A percentile compares a stretch with the other conserved stretches of the same genome.
Conservation (phyloP, 768 basidiomycete genomes). For the Boletellus ananiceps region DNA sequence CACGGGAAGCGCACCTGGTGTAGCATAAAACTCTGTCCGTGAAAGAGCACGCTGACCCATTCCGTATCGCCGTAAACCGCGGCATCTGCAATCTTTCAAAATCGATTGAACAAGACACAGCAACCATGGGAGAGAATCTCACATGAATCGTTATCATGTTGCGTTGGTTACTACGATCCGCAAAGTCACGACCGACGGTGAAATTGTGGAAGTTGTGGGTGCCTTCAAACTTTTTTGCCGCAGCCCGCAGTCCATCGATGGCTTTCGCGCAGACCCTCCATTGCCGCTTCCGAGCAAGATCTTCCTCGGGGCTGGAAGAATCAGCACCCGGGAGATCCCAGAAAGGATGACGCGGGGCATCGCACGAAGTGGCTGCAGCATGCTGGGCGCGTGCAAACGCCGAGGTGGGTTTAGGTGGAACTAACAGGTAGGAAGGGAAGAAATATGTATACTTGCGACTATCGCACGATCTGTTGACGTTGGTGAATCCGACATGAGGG, state of each 20-base stretch:
- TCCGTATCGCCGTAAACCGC: constrained; percentile 86
- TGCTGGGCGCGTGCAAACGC: constrained; percentile 48
- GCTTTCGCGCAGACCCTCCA: constrained; percentile 62
- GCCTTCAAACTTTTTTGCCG: constrained; percentile 68
- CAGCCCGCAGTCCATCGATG: constrained; percentile 50
- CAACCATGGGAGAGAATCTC: not conserved
- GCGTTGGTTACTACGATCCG: constrained; percentile 78
- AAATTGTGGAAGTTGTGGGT: constrained; percentile 99
- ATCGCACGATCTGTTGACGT: constrained; percentile 67
- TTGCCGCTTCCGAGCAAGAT: constrained; percentile 58
- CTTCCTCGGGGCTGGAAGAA: constrained; percentile 47
- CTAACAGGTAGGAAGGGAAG: constrained; percentile 88
- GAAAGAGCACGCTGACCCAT: constrained; percentile 90
- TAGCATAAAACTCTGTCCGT: constrained; percentile 98
- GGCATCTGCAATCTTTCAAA: constrained; percentile 73
- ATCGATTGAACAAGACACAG: not conserved
- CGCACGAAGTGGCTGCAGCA: constrained; percentile 22
- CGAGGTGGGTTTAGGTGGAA: constrained; percentile 81
- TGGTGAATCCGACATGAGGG: constrained; percentile 3
- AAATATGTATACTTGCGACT: constrained; percentile 97
- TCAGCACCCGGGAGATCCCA: constrained; percentile 46
- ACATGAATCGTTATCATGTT: constrained; percentile 88
- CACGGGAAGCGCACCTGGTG: constrained; percentile 71
- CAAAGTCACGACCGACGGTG: constrained; percentile 82
- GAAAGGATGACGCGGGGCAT: constrained; percentile 46